A percentile compares a stretch with the other conserved stretches of the same genome.
Conservation (phyloP, 2,329 filamentous ascomycete species). For the Aspergillus brunneoviolaceus region DNA sequence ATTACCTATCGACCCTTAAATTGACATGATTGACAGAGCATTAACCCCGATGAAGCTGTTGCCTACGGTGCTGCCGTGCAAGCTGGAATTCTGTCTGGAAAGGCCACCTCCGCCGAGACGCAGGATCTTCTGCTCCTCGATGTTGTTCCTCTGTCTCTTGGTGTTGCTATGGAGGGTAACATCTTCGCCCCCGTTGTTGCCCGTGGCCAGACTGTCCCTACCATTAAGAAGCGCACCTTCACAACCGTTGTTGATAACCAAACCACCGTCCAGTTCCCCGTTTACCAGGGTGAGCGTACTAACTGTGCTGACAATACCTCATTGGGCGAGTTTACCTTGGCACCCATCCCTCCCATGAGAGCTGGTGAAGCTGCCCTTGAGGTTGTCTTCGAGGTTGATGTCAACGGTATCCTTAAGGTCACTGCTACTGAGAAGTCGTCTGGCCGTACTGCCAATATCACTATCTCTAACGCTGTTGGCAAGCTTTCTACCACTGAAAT, state of each 20-base stretch:
- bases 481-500: conserved; percentile 95
- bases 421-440: conserved; percentile 99
- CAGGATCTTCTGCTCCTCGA: conserved; percentile 93
- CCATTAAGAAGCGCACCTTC: conserved; percentile 83
- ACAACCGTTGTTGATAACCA: conserved; percentile 70
- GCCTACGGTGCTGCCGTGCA: conserved; percentile 98
- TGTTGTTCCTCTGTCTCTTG: conserved; percentile 92
- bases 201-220: conserved; percentile 73
- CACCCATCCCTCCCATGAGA: conserved; percentile 80
- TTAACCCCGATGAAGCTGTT: conserved; percentile 99
- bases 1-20: not conserved
- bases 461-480: conserved; percentile 98
- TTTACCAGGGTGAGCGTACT: conserved; percentile 93
- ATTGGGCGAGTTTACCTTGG: conserved; percentile 93
- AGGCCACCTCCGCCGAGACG: conserved; percentile 93
- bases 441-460: conserved; percentile 97
- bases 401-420: conserved; percentile 99
- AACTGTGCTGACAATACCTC: conserved; percentile 99
- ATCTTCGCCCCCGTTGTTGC: conserved; percentile 94
- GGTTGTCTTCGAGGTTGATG: conserved; percentile 98
- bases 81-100: conserved; percentile 97
- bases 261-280: conserved; percentile 84
- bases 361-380: conserved; percentile 96
- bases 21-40: conserved; percentile 55
- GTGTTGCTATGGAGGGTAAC: conserved; percentile 99